Base-by-base conservation (phyloP, 2,329 filamentous ascomycete genomes). In the Ophiostoma tasmaniense region DNA sequence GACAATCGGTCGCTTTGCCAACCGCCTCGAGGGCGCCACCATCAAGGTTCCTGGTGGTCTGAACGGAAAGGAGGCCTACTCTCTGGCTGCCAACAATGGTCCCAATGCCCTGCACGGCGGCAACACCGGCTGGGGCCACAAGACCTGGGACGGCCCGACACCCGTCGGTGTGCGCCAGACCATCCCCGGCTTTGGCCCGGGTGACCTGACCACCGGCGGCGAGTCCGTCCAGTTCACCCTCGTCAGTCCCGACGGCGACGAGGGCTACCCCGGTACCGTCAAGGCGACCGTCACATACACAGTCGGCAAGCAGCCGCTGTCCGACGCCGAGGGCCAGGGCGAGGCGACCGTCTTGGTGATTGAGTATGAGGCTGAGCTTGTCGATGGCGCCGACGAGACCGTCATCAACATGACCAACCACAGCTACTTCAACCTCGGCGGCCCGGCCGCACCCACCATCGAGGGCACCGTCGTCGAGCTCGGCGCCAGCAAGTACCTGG, bases 371-470 rank as follows among this genome's bases (percentile, higher is more conserved):
- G 93, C 90, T 25, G 87, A 92, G 78, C 83, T 98, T 64, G 84
- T 92, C 2, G 89, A 85, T 2, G 89, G 90, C 66, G 89, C 89
- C 14, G 88, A 93, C n/a, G 94, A 97, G 83, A 98, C 94, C 0
- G 89, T 89, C 59, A 86, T 98, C 77, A 96, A 93, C 80, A 85
- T 98, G 80, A 98, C 95, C 66, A 99, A 98, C 81, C 94, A 99
- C 52, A 55, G 83, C 52, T 90, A 90, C 81, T 90, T 90, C 79
- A 89, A 90, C 79, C 82, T 89, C 42, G 80, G 82, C 2, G 33
- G 64, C 22, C 11, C 37, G 37, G 59, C 14, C 73, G 79, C 78
- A 77, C 67, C 81, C 20, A 81, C 83, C 22, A 84, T 86, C 70
- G 83, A 83, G 67, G 85, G 83, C 72, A 87, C 85, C 11, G 75